A percentile compares a stretch with the other conserved stretches of the same genome.
These are phyloP conservation scores for Canavalia ensiformis DNA, from an alignment of 306 rosid species.

Conservation along the genomic window DNA sequence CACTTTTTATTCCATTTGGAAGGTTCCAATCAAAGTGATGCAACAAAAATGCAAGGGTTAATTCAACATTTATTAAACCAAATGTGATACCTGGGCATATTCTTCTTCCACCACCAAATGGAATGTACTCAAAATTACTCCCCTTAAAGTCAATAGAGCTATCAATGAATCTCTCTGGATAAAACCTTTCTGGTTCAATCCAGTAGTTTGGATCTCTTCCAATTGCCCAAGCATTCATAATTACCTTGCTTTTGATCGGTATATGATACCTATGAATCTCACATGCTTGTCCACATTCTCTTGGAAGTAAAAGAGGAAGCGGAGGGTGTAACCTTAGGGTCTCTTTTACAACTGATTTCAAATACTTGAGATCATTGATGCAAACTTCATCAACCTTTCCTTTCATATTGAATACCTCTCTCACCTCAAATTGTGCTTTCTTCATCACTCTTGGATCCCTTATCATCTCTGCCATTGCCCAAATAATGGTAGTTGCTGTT, in stretches of 20 bases:
- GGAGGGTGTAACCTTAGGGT: constrained; percentile 51
- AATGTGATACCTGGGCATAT: constrained; percentile 40
- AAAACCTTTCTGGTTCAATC: constrained; percentile 32
- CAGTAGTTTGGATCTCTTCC: constrained; percentile 54
- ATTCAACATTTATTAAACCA: constrained; percentile 37
- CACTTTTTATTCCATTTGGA: constrained; percentile 34
- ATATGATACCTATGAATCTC: constrained; percentile 44
- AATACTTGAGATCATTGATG: constrained; percentile 30
- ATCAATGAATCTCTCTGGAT: constrained; percentile 43
- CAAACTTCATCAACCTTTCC: constrained; percentile 22
- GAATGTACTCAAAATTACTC: constrained; percentile 38
- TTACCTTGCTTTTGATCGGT: constrained; percentile 35
- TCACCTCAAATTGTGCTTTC: constrained; percentile 48
- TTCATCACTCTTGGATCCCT: constrained; percentile 48
- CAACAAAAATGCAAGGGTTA: constrained; percentile 37
- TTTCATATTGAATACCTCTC: neutral
- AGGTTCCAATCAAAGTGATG: constrained; percentile 49
- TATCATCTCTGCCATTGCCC: constrained; percentile 44
- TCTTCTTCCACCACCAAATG: constrained; percentile 57
- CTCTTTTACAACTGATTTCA: constrained; percentile 56
- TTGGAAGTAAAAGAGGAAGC: constrained; percentile 41
- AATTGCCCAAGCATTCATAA: constrained; percentile 53
- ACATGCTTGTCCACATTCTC: constrained; percentile 42
- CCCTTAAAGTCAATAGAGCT: constrained; percentile 40
- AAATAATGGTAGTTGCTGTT: constrained; percentile 35